Evolutionary conservation across 495 filamentous ascomycete species (phyloP).

Genomic region (Sphaerosporella brunnea): DNA sequence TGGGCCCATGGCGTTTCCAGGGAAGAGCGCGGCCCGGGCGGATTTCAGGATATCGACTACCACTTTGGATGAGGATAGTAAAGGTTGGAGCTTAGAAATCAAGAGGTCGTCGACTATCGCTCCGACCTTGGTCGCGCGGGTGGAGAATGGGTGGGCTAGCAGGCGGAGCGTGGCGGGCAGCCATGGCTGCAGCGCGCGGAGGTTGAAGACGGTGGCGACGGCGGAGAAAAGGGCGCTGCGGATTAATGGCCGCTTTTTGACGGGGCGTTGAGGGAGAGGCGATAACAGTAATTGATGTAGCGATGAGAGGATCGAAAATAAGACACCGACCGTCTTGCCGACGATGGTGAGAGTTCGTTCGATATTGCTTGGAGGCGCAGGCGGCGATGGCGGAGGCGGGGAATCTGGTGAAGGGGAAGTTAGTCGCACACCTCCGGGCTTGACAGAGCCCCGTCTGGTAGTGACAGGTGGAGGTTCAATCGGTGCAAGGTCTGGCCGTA

Average conservation of each 20-base stretch:
- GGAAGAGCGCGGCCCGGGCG: slow-evolving; percentile 58
- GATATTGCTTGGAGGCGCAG: background rate
- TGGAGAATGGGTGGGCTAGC: slow-evolving; percentile 8
- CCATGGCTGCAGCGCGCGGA: slow-evolving; percentile 20
- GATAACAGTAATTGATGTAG: slow-evolving; percentile 13
- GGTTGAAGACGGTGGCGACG: slow-evolving; percentile 5
- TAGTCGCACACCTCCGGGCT: background rate
- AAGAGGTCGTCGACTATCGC: slow-evolving; percentile 44
- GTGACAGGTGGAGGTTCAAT: background rate
- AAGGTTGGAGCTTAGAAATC: slow-evolving; percentile 46
- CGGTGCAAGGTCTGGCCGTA: background rate
- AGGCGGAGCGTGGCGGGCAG: slow-evolving; percentile 13
- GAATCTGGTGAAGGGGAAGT: slow-evolving; percentile 6
- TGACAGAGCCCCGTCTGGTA: background rate
- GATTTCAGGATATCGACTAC: slow-evolving; percentile 57
- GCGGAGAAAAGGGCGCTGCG: slow-evolving; percentile 14
- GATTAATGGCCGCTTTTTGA: slow-evolving; percentile 11
- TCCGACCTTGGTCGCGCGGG: slow-evolving; percentile 8
- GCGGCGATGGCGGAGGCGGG: slow-evolving; percentile 5
- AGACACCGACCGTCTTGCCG: background rate
- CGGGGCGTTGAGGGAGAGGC: background rate
- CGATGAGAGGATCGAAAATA: slow-evolving; percentile 8
- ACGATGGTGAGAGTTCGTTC: slow-evolving; percentile 5
- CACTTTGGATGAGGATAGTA: slow-evolving; percentile 45
- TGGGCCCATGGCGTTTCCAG: slow-evolving; percentile 46